Evolutionary conservation across 495 filamentous ascomycete genomes (phyloP).

Genomic region (Antarctomyces pellizariae): DNA sequence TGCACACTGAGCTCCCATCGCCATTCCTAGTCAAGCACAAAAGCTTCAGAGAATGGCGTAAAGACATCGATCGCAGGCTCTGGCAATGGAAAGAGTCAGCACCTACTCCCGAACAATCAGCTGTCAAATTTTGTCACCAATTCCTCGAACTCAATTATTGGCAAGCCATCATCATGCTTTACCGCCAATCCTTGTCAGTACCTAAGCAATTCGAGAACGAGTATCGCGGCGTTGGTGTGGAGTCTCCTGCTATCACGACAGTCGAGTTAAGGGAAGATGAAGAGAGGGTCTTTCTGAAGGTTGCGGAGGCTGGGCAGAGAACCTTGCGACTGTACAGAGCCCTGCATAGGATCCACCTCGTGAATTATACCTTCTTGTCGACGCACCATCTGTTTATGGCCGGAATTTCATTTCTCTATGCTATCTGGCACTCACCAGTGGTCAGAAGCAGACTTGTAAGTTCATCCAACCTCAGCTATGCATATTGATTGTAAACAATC

Average conservation of each 20-base stretch:
- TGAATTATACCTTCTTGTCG: constrained; percentile 92
- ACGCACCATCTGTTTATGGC: constrained; percentile 97
- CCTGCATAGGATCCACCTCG: constrained; percentile 64
- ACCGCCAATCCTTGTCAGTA: constrained; percentile 76
- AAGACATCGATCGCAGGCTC: constrained; percentile 63
- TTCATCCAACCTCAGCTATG: too few species aligned
- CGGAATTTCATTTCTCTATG: constrained; percentile 87
- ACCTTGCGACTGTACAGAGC: constrained; percentile 79
- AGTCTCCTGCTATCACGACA: constrained; percentile 29
- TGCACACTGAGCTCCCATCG: constrained; percentile 56
- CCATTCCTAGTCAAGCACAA: constrained; percentile 69
- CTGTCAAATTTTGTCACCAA: constrained; percentile 65
- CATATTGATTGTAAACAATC: too few species aligned
- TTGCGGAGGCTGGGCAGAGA: constrained; percentile 84
- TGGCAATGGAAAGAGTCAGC: constrained; percentile 72
- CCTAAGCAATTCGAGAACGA: constrained; percentile 65
- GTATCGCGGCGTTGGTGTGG: constrained; percentile 39
- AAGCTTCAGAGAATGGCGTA: constrained; percentile 70
- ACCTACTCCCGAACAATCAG: constrained; percentile 51
- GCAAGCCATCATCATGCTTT: constrained; percentile 95
- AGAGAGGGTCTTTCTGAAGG: constrained; percentile 74
- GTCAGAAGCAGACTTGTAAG: constrained; percentile 67
- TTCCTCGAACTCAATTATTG: constrained; percentile 91
- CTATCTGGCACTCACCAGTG: constrained; percentile 85
- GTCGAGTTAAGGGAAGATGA: constrained; percentile 52